Evolutionary conservation across 2,329 filamentous ascomycete species (phyloP).

Genomic region (Trichoderma sp.): DNA sequence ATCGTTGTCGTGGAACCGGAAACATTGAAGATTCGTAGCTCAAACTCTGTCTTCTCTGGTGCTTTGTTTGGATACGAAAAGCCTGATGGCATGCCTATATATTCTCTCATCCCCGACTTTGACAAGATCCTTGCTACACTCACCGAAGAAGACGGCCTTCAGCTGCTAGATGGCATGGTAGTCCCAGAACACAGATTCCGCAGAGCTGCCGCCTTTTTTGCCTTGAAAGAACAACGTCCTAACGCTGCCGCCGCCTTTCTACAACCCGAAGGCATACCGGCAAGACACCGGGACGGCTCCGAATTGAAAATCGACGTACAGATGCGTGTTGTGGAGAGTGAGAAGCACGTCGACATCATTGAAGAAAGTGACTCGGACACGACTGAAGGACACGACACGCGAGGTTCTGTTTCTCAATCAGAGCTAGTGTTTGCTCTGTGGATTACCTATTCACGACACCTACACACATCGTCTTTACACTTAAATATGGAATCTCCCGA

Average conservation of each 20-base stretch:
- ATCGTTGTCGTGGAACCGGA: slow-evolving; percentile 88
- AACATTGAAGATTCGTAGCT: slow-evolving; percentile 78
- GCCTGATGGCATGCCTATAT: slow-evolving; percentile 76
- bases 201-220: slow-evolving; percentile 78
- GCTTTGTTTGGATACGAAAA: slow-evolving; percentile 87
- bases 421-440: slow-evolving; percentile 93
- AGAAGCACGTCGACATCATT: slow-evolving; percentile 60
- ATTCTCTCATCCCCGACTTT: slow-evolving; percentile 79
- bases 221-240: slow-evolving; percentile 75
- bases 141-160: slow-evolving; percentile 80
- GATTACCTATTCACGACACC: slow-evolving; percentile 93
- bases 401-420: slow-evolving; percentile 52
- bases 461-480: slow-evolving; percentile 63
- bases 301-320: slow-evolving; percentile 94
- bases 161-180: slow-evolving; percentile 88
- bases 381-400: slow-evolving; percentile 33
- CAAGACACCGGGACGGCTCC: slow-evolving; percentile 84
- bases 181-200: slow-evolving; percentile 95
- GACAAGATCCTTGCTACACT: slow-evolving; percentile 78
- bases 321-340: slow-evolving; percentile 92
- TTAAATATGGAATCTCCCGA: slow-evolving; percentile 56
- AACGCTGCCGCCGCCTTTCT: slow-evolving; percentile 79
- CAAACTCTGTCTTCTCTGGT: slow-evolving; percentile 90
- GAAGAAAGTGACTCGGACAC: slow-evolving; percentile 53
- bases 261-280: slow-evolving; percentile 78